Evolutionary conservation across 169 alveolate species (phyloP).

Genomic region (Theileria annulata): DNA sequence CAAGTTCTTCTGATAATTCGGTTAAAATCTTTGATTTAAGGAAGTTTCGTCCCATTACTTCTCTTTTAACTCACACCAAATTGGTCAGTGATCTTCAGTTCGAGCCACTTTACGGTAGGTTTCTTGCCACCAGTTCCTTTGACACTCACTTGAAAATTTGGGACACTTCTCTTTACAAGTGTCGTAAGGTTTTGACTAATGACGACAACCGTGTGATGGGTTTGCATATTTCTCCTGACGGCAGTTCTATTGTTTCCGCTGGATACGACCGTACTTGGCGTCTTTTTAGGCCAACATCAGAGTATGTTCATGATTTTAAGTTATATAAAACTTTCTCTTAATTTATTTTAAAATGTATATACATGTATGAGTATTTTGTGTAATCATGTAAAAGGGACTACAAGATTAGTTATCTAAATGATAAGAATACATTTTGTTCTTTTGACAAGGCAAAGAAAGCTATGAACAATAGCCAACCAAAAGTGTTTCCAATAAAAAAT

Average conservation of each 20-base stretch:
- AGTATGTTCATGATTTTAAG: conserved; percentile 26
- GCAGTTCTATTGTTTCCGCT: conserved; percentile 70
- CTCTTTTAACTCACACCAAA: conserved; percentile 75
- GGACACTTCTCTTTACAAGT: conserved; percentile 75
- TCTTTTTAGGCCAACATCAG: conserved; percentile 60
- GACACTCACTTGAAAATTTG: conserved; percentile 76
- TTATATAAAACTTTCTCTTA: conserved; percentile 2
- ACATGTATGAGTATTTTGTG: neutral
- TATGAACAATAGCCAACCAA: conserved; percentile 3
- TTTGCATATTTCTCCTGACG: conserved; percentile 73
- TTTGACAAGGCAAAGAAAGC: neutral
- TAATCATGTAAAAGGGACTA: no score
- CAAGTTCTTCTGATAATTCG: conserved; percentile 75
- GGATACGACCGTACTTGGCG: conserved; percentile 77
- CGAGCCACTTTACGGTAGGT: conserved; percentile 78
- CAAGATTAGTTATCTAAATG: neutral
- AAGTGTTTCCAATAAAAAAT: neutral
- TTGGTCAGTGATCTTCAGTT: conserved; percentile 74
- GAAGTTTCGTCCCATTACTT: conserved; percentile 64
- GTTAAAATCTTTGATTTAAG: conserved; percentile 75
- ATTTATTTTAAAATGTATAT: conserved; percentile 1
- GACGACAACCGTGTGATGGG: conserved; percentile 73
- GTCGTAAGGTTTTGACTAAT: conserved; percentile 73
- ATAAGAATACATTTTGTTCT: neutral
- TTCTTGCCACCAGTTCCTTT: conserved; percentile 75